These are phyloP conservation scores for Talaromyces ruber DNA, from an alignment of 495 filamentous ascomycete genomes.

Conservation along the genomic window DNA sequence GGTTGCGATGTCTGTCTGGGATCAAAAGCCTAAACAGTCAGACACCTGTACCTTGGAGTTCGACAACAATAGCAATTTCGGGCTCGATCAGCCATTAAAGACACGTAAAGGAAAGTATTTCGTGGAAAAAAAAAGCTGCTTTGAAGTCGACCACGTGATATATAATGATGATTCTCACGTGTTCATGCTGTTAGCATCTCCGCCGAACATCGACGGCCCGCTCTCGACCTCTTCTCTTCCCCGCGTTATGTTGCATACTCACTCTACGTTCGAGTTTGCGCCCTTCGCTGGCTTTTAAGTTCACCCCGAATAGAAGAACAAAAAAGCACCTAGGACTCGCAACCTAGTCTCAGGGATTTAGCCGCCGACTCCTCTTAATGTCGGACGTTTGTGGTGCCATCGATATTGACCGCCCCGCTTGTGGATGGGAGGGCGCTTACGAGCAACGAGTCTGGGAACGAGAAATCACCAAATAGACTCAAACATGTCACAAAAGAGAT, in stretches of 20 bases:
- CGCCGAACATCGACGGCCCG: background rate
- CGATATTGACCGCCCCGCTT: slow-evolving; percentile 4
- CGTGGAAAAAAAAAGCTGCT: background rate
- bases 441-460: slow-evolving; percentile 1
- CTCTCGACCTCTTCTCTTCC: background rate
- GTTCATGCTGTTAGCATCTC: background rate
- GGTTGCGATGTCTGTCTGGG: background rate
- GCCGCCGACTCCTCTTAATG: background rate
- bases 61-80: background rate
- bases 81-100: background rate
- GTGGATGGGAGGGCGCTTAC: slow-evolving; percentile 4
- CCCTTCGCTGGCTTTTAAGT: background rate
- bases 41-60: background rate
- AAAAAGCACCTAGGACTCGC: background rate
- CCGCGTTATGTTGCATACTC: background rate
- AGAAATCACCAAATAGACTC: background rate
- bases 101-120: background rate
- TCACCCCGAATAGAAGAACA: background rate
- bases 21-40: background rate
- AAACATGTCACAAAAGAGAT: slow-evolving; percentile 5
- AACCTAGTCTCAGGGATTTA: background rate
- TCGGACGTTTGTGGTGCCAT: background rate
- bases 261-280: background rate
- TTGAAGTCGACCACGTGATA: background rate
- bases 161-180: background rate